Base-by-base conservation (phyloP, 192 early-diverging fungal species). In the Entomortierella chlamydospora region DNA sequence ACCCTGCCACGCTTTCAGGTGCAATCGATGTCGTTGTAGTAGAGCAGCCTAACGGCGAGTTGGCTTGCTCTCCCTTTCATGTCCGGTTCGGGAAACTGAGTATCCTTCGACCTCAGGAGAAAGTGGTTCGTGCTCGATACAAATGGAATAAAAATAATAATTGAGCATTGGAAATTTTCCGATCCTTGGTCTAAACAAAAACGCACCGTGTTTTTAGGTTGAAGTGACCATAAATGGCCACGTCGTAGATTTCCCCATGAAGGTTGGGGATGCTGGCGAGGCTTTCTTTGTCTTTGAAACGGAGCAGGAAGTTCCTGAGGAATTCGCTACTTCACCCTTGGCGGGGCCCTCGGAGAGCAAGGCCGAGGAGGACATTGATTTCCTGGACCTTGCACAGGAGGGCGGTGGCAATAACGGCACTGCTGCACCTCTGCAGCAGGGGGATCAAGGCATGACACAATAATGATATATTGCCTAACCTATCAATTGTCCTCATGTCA, bases 21-120 rank as follows among this genome's bases (percentile, higher is more conserved):
- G 97, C 98, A 23, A 98, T 99, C 82, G 98, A 99, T 84, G 92
- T 99, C 37, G 88, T 99, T 10, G 96, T 98, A 11, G 95, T 98
- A 28, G 87, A 97, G 61, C 90, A 90, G 61, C 53, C 84, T 30
- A 88, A 96, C 81, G 95, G 95, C 9, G 88, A 93, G 37, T 76
- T 98, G 34, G 83, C 89, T n/a, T 97, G 95, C 79, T 97, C 95
- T 30, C 98, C 98, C 2, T 99, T 97, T 76, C 98, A 99, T 84
- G 96, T 99, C 29, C 91, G 98, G 41, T 99, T 98, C 81, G 97
- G 97, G 10, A 99, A 99, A 81, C 84, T 99, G 23, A 93, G 94
- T 62, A 88, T 98, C 29, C 88, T 98, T 17, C 82, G 92, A 42
- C 96, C 96, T 17, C 92, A 92, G 41, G 96, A 99, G 70, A 99